Base-by-base conservation (phyloP, 495 filamentous ascomycete species). In the Mytilinidion resinicola region DNA sequence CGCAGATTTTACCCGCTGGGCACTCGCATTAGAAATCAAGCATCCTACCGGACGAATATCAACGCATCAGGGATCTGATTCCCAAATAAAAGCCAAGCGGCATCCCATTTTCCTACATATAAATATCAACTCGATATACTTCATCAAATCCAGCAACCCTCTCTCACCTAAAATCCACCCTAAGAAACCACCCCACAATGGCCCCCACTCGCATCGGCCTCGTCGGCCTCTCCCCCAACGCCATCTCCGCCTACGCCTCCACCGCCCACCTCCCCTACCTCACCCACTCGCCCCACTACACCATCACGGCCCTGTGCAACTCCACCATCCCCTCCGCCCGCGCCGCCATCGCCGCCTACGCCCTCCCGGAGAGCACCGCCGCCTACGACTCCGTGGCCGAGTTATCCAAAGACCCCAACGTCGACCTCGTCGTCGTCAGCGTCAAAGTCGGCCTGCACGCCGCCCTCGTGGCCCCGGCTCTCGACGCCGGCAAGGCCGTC, bases 211-310 rank as follows among this genome's bases (percentile, higher is more conserved):
- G 61, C 35, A 42, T 60, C 41, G 61, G 49, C 11, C 10, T 63
- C 57, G 36, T 63, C 25, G 61, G 61, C 21, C 61, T 63, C 55
- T 55, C 49, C 43, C 6, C 57, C 36, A 33, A 30, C 9, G 10
- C 54, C 7, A 12, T 42, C 41, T 50, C 52, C 38, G 30, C 36
- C 52, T 65, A 54, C 53, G 43, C 62, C 15, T 25, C 14, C 6
- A 6, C 3, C 9, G 57, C 62, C 8, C 59, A 65, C 39, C 50
- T 65, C 9, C 62, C 62, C 2, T 61, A 61, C 37, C 59, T 65
- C 44, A 14, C 37, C 4, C 15, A 43, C 50, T 15, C 4, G 1
- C 51, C 57, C 3, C 4, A 38, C 5, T 65, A 65, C 33, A 35
- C 52, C 19, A 65, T 65, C 47, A 41, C 48, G n/a, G 62, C 59